Base-by-base conservation (phyloP, 495 filamentous ascomycete genomes). In the Neurospora hispaniola region DNA sequence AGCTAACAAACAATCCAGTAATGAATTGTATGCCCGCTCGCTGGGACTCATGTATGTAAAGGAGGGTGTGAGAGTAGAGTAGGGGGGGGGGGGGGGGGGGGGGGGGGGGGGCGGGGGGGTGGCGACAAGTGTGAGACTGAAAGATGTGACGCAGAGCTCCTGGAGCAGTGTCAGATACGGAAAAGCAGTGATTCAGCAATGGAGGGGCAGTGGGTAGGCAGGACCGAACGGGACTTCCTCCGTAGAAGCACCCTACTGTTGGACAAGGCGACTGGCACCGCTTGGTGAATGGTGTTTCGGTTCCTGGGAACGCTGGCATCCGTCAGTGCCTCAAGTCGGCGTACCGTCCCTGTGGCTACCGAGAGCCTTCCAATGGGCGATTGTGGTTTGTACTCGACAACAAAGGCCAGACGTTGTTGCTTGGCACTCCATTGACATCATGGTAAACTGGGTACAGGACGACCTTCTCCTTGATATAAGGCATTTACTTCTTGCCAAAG, bases 401-500 rank as follows among this genome's bases (percentile, higher is more conserved):
- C 12, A 35, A 14, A 62, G 18, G 54, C 8, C 27, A 62, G 27
- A 35, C 16, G 54, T 7, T 62, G 54, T 5, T 35, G 27, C 54
- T 35, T 62, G 54, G 54, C 2, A 35, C 14, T 62, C 14, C 54
- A 35, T 35, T 6, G 14, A 62, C 14, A 7, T 9, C 12, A 27
- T 16, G 54, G 27, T 31, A 62, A 10, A 2, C 27, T 62, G 6
- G 27, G 54, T 14, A 4, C 27, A 35, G 27, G 54, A 18, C 20
- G 70, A 6, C 69, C 18, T 23, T 69, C 41, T 27, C 41, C 48
- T 23, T 48, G 54, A 74, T 11, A 35, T 38, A 76, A 73, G 74
- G 69, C 75, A 42, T 75, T 71, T 76, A 62, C 7, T 62, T 62
- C 27, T 62, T 62, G 74, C 74, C 54, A 35, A 78, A 76, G 44